A percentile compares a stretch with the other conserved stretches of the same genome.
Conservation (phyloP, 305 asterid genomes). For the Ajuga reptans region DNA sequence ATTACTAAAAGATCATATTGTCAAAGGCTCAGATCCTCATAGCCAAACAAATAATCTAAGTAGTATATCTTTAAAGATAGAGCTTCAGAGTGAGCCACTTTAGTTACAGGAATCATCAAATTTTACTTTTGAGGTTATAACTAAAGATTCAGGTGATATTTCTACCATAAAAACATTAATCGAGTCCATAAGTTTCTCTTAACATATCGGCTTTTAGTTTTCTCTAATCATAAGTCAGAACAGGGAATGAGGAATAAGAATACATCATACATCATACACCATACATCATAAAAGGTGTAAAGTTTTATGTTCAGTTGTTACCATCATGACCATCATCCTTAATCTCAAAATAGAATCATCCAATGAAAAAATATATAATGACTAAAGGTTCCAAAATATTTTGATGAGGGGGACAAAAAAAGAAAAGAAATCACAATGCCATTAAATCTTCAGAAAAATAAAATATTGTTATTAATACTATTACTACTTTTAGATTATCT, state of each 20-base stretch:
- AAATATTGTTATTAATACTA: background rate
- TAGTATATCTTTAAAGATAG: background rate
- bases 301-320: slow-evolving; percentile 5
- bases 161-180: background rate
- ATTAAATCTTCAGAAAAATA: background rate
- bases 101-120: background rate
- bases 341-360: slow-evolving; percentile 18
- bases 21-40: background rate
- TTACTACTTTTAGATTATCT: background rate
- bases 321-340: slow-evolving; percentile 38
- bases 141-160: no score
- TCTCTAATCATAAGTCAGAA: background rate
- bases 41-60: background rate
- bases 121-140: no score
- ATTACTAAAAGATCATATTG: background rate
- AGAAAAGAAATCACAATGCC: background rate
- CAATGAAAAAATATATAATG: background rate
- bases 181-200: background rate
- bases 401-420: background rate
- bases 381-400: background rate
- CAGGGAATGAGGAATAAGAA: background rate
- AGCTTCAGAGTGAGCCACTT: background rate
- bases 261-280: background rate
- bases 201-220: background rate
- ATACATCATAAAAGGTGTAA: background rate